Evolutionary conservation across 768 basidiomycete species (phyloP), one percentile per base, ranked within the genome.

Genomic region (Rhodosporidiobolus sp.): DNA sequence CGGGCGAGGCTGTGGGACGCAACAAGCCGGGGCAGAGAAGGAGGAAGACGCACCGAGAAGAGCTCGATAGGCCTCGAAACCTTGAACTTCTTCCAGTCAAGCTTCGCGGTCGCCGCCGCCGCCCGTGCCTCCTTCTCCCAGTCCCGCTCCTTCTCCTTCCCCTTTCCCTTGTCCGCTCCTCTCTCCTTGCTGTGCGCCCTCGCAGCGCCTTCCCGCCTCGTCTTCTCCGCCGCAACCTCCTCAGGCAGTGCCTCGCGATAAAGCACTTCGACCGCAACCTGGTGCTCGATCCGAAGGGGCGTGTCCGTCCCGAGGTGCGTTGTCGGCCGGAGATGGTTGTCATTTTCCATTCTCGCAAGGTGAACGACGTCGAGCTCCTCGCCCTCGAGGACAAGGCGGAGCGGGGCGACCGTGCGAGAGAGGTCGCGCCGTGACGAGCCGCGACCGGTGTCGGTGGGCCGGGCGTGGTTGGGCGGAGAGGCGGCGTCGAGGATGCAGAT

Each of bases 1-100:
- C 12, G 11, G 26, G 53, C 3, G 14, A 12, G 28, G 17, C n/a
- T n/a, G n/a, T n/a, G n/a, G n/a, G n/a, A n/a, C n/a, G n/a, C n/a
- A n/a, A n/a, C n/a, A n/a, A 49, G 48, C 14, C 48, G 48, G 55
- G 32, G 55, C 5, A 26, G 22, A 24, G 35, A 38, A 58, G 12
- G 30, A n/a, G 54, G 35, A 58, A 38, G 26, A 38, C 56, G 56
- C 56, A 58, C 56, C 56, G 56, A 58, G 56, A 24, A 58, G 20
- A 58, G 56, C 35, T 58, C 56, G 56, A 58, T 22, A 3, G 56
- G 56, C 35, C 35, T 58, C 20, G 35, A 35, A 22, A 58, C 14
- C 56, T 26, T 58, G 32, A 58, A 32, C 35, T 58, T 58, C 35
- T 43, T 35, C 35, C 35, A 32, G 20, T 58, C 56, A 4, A 12